These are phyloP conservation scores for Calonectria crousiana DNA, from an alignment of 2,329 filamentous ascomycete species.

Conservation along the genomic window DNA sequence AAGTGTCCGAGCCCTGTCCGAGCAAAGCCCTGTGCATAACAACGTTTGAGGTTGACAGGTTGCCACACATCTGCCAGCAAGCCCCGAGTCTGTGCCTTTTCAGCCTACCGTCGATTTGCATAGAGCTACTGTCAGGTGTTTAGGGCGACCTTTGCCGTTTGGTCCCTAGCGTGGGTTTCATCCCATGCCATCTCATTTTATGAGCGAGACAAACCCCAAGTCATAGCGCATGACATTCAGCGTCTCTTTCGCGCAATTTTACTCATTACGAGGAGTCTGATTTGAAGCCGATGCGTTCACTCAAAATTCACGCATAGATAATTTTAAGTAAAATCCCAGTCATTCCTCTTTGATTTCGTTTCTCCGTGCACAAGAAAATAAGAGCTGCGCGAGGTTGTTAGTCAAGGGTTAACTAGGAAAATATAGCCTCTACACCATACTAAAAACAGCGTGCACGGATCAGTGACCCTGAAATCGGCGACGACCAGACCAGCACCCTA, in stretches of 20 bases:
- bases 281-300: not conserved
- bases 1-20: not conserved
- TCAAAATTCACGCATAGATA: not conserved
- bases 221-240: not conserved
- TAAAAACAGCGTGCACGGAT: not conserved
- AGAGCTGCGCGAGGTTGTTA: no score
- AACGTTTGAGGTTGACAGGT: not conserved
- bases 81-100: not conserved
- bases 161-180: not conserved
- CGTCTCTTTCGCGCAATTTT: not conserved
- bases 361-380: not conserved
- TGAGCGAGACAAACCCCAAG: not conserved
- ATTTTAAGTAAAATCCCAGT: not conserved
- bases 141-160: not conserved
- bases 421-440: not conserved
- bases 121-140: not conserved
- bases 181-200: slow-evolving; percentile 9
- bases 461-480: not conserved
- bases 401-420: not conserved
- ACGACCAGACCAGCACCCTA: not conserved
- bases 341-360: not conserved
- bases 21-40: not conserved
- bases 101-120: not conserved
- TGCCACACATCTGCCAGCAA: not conserved
- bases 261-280: not conserved